Conservation (phyloP, 2,329 filamentous ascomycete species). For the Escovopsis sp. region DNA sequence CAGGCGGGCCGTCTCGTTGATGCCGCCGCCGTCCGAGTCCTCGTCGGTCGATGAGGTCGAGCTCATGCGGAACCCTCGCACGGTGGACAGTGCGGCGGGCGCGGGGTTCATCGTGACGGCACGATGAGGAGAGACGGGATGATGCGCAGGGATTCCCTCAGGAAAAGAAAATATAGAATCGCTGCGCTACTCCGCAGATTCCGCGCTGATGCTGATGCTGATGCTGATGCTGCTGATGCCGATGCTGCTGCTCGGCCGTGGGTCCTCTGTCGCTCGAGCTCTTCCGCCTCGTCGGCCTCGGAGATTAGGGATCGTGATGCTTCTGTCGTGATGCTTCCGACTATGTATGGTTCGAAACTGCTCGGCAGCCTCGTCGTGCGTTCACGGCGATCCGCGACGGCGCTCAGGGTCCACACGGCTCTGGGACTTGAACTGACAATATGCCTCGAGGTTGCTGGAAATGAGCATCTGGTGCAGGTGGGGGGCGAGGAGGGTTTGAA, state of each 20-base stretch:
- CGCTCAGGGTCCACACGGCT: slow-evolving; percentile 44
- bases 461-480: slow-evolving; percentile 42
- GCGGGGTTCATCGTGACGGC: slow-evolving; percentile 31
- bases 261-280: not conserved
- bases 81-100: slow-evolving; percentile 35
- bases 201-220: not conserved
- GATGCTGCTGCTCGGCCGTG: no score
- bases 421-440: slow-evolving; percentile 34
- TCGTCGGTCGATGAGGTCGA: slow-evolving; percentile 40
- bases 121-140: not conserved
- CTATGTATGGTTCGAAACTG: not conserved
- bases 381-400: slow-evolving; percentile 38
- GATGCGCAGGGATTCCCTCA: no score
- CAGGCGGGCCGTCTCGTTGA: slow-evolving; percentile 23
- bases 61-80: slow-evolving; percentile 42
- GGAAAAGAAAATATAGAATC: no score
- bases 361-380: slow-evolving; percentile 7
- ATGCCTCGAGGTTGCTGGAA: slow-evolving; percentile 32
- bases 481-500: slow-evolving; percentile 30
- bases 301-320: no score
- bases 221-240: not conserved
- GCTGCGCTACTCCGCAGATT: not conserved
- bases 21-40: slow-evolving; percentile 36
- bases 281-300: no score
- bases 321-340: no score